Percentiles rank a stretch among this genome's conserved stretches.
phyloP scores from a whole-genome alignment of 1,284 basidiomycete species.

The Apiotrichum veenhuisii region DNA sequence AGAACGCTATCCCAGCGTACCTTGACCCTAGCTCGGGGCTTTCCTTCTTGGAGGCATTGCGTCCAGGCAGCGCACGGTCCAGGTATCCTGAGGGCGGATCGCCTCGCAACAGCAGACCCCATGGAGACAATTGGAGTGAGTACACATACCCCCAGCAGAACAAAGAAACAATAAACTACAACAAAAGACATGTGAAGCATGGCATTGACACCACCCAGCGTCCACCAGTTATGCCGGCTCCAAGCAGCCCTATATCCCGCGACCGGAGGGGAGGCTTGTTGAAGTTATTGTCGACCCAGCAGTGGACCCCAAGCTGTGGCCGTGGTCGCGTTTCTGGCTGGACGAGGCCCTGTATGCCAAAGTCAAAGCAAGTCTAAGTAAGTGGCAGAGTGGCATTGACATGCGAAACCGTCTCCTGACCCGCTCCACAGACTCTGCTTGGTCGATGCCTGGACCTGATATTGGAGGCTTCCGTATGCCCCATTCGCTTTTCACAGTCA shows the following conservation, averaged over 20 bases:
- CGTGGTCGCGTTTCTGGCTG: constrained; percentile 23
- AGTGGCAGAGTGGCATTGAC: background rate
- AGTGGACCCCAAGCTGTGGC: constrained; percentile 9
- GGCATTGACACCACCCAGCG: too few species aligned
- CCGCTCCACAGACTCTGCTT: constrained; percentile 8
- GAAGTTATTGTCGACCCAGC: constrained; percentile 11
- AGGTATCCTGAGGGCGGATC: background rate
- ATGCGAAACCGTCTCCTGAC: background rate
- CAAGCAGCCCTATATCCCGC: background rate
- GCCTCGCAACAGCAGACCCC: background rate
- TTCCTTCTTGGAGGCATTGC: background rate
- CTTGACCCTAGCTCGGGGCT: background rate
- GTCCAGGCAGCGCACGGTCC: background rate
- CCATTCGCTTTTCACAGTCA: constrained; percentile 17
- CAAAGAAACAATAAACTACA: too few species aligned
- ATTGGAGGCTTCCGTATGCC: constrained; percentile 19
- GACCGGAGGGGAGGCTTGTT: constrained; percentile 10
- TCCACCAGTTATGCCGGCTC: background rate
- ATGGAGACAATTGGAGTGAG: background rate
- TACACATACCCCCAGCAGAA: too few species aligned
- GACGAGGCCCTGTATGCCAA: constrained; percentile 18
- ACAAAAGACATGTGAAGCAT: too few species aligned
- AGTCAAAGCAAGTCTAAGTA: constrained; percentile 23
- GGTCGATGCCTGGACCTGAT: constrained; percentile 19
- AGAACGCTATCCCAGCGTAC: background rate